phyloP scores from a whole-genome alignment of 2,329 filamentous ascomycete genomes.

The Trichoderma cornu-damae region DNA sequence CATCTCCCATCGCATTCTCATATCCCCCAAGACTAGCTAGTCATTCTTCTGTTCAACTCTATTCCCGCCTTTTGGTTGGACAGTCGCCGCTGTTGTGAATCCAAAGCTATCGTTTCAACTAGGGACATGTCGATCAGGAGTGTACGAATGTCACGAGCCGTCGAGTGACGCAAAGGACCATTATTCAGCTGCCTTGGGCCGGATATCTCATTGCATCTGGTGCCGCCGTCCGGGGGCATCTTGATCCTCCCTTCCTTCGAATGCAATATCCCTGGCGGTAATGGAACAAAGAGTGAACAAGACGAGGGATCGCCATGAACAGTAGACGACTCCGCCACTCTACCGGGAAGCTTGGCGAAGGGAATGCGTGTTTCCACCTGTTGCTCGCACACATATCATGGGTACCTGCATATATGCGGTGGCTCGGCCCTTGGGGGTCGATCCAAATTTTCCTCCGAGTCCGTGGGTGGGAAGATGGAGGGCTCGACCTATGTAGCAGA shows the following conservation, averaged over 20 bases:
- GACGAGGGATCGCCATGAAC: background rate
- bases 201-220: background rate
- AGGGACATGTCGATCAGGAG: background rate
- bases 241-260: background rate
- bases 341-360: background rate
- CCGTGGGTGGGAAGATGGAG: no score
- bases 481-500: no score
- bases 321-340: background rate
- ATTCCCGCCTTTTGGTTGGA: background rate
- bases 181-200: constrained; percentile 10
- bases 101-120: constrained; percentile 11
- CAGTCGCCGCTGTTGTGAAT: background rate
- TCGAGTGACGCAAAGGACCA: background rate
- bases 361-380: background rate
- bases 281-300: background rate
- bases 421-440: background rate
- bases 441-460: background rate
- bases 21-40: background rate
- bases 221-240: background rate
- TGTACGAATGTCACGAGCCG: background rate
- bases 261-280: background rate
- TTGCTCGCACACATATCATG: background rate
- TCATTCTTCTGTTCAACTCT: background rate
- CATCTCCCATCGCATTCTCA: background rate
- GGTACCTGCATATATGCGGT: constrained; percentile 11